Base-by-base conservation (phyloP, 2,329 filamentous ascomycete genomes). In the Talaromyces piceae region DNA sequence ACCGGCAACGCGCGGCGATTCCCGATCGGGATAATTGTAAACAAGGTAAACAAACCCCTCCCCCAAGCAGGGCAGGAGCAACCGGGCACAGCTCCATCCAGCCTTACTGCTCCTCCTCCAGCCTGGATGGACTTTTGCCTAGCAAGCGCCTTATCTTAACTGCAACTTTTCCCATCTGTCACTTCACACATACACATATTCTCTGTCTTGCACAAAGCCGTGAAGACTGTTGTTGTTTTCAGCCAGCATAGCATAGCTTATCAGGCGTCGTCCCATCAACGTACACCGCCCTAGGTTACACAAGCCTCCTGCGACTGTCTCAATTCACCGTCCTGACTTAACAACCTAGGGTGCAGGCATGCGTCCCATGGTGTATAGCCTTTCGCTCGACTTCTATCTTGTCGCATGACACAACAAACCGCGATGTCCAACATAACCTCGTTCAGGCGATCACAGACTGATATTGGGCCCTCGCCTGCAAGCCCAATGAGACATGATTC, bases 401-500 rank as follows among this genome's bases (percentile, higher is more conserved):
- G 53, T 63, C 49, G 56, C 62, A 63, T 67, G 64, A 54, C 59
- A 54, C 55, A 57, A 56, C 45, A 56, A 51, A 56, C 57, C 64
- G 63, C 64, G 59, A 74, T 73, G 71, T 68, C 70, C 54, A 65
- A 61, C 58, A 58, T 64, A 50, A 59, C 65, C 49, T 59, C 64
- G 26, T 62, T 67, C 54, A 68, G 63, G 57, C 67, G 64, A 56
- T 60, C 63, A 52, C 67, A 72, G 56, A 68, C 67, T 54, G 69
- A 73, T 52, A 52, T 70, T 46, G 55, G 67, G n/a, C 51, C 69
- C 27, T 68, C 74, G 58, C 60, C 63, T 47, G 70, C 75, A 27
- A 77, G 73, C 53, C 71, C 73, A 16, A 61, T 72, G 50, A 76
- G 78, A 58, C 76, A 81, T 64, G 73, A 73, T 18, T 82, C 79